phyloP scores from a whole-genome alignment of 495 filamentous ascomycete genomes.

The Hyaloscypha hepaticicola region DNA sequence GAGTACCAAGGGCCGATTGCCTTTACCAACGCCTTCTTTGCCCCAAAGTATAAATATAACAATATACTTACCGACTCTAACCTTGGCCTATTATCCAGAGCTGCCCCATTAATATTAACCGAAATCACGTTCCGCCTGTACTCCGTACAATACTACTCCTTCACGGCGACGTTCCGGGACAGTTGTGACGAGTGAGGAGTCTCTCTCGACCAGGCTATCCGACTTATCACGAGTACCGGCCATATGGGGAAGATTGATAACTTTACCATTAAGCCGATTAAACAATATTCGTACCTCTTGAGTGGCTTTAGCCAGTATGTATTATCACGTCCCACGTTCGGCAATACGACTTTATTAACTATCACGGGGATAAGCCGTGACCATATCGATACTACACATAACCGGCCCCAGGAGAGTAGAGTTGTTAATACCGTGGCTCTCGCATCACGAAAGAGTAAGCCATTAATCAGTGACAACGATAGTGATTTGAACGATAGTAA shows the following conservation, averaged over 20 bases:
- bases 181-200: neutral
- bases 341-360: neutral
- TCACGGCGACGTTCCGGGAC: neutral
- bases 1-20: constrained; percentile 17
- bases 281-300: too few relatives aligned
- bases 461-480: neutral
- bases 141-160: too few relatives aligned
- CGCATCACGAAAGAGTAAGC: neutral
- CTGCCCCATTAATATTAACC: too few relatives aligned
- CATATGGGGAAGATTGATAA: too few relatives aligned
- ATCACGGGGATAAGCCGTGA: neutral
- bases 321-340: neutral
- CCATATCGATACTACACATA: neutral
- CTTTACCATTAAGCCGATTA: too few relatives aligned
- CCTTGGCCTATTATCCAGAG: too few relatives aligned
- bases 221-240: neutral
- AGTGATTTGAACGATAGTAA: too few relatives aligned
- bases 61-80: too few relatives aligned
- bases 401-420: neutral
- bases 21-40: constrained; percentile 16
- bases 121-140: too few relatives aligned
- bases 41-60: constrained; percentile 16
- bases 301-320: too few relatives aligned
- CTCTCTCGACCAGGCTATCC: neutral
- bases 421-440: neutral